Percentiles rank a stretch among this genome's conserved stretches.
These are phyloP conservation scores for Myxozyma lipomycoides DNA, from an alignment of 805 yeast genomes.

Conservation along the genomic window DNA sequence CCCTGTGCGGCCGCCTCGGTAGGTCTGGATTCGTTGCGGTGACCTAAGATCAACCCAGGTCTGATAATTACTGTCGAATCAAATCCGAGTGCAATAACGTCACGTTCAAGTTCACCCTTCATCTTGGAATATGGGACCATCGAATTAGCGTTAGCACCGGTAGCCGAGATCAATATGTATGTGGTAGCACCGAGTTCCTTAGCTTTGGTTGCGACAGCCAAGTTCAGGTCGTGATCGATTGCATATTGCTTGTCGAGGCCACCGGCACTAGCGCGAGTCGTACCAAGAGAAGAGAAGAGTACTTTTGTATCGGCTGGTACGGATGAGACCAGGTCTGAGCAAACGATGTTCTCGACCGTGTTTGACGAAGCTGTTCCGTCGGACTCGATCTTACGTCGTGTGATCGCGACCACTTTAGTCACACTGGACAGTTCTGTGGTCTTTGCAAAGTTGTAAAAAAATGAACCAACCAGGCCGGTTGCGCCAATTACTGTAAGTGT, in stretches of 20 bases:
- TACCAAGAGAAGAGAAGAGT: conserved; percentile 67
- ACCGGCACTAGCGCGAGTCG: conserved; percentile 67
- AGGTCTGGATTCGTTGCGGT: conserved; percentile 28
- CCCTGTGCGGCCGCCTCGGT: conserved; percentile 8
- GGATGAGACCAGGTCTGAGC: conserved; percentile 30
- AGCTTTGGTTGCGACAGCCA: conserved; percentile 68
- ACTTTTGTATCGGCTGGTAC: conserved; percentile 26
- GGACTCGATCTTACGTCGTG: conserved; percentile 18
- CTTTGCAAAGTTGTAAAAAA: conserved; percentile 47
- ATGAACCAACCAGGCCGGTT: conserved; percentile 73
- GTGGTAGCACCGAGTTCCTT: conserved; percentile 64
- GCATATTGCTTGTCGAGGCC: conserved; percentile 61
- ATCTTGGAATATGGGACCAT: conserved; percentile 57
- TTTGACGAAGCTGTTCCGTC: conserved; percentile 40
- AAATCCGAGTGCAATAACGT: conserved; percentile 57
- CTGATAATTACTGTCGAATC: conserved; percentile 69
- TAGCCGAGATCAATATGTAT: conserved; percentile 61
- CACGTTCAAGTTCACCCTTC: conserved; percentile 76
- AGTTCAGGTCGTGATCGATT: conserved; percentile 72
- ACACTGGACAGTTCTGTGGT: conserved; percentile 42
- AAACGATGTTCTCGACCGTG: conserved; percentile 48
- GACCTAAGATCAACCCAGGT: conserved; percentile 58
- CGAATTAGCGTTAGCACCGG: conserved; percentile 60
- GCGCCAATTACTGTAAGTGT: conserved; percentile 50
- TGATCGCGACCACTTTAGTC: conserved; percentile 41